Evolutionary conservation across 768 basidiomycete species (phyloP), one percentile per base, ranked within the genome.

Genomic region (Favolaschia claudopus): DNA sequence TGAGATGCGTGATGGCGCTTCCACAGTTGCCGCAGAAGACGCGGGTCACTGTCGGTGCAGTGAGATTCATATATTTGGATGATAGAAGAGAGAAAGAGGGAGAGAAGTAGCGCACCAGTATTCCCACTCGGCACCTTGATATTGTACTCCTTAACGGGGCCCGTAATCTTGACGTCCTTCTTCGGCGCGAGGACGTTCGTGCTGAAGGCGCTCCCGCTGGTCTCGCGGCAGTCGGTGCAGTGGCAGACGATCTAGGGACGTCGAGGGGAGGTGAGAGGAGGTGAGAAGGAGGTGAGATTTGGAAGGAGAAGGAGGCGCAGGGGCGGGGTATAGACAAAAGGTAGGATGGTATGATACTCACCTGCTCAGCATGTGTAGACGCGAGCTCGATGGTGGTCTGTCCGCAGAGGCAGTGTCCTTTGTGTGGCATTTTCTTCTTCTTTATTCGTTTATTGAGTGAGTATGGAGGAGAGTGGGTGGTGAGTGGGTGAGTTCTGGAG

Each of bases 21-120:
- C 77, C 77, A 45, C 77, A 78, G 57, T 67, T 74, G 56, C 68
- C 50, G 50, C 77, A 78, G 67, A 77, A 78, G n/a, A 75, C 65
- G 31, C 76, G 76, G 20, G 73, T 69, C 2, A 78, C 76, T 76
- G 36, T 1, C 9, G 20, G 1, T 7, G n/a, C 20, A 19, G 6
- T 15, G n/a, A 36, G 37, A 5, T 7, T 2, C 1, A 15, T 5
- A 0, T n/a, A n/a, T n/a, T n/a, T n/a, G 22, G 14, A 24, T 25
- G 33, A 2, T 17, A 15, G n/a, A 47, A 39, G 28, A 14, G 32
- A 28, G 19, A 36, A 22, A n/a, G n/a, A 36, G 25, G 31, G 20
- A 22, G 22, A 3, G n/a, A 38, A 15, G 25, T 6, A 9, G 9
- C 69, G 20, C 27, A 77, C 76, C 76, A 15, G 66, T 70, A 37